Evolutionary conservation across 2,329 filamentous ascomycete species (phyloP), one percentile per base, ranked within the genome.

Genomic region (Emydomyces testavorans): DNA sequence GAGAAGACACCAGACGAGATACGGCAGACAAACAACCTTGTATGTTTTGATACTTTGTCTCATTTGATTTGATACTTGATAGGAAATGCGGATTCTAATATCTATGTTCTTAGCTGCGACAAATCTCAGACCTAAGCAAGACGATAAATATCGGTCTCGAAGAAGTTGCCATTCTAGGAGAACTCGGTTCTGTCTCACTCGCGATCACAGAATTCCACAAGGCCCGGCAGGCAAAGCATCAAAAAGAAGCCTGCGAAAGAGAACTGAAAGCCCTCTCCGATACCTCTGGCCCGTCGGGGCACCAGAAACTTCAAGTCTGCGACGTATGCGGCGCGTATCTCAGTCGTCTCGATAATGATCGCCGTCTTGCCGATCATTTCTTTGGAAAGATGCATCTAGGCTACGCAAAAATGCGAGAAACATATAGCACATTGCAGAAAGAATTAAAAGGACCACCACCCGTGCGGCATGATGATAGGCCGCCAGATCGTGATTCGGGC

Each of bases 371-470:
- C 16, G 92, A 98, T 63, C 92, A 98, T 65, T 98, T 98, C 64
- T 96, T 95, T 66, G 92, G 92, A 18, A 98, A 98, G 74, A 98
- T 98, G 92, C 92, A 98, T 62, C 71, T 98, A 49, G 92, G 92
- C 0, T 98, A 96, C 64, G 92, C 92, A 13, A 86, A 94, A 69
- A 98, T 98, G 92, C 80, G 92, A 58, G 94, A 92, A 74, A 92
- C 88, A 2, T 88, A 79, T 60, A 88, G 94, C 48, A 72, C 77
- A n/a, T 79, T 98, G 53, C 83, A 83, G 44, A 88, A 88, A 66
- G 88, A 95, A 62, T 74, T 94, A 66, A 85, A 87, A 62, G 82
- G 82, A 1, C 73, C 85, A 23, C 72, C 75, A 40, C 79, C 78
- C 15, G 69, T 71, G 16, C 73, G 78, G 57, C 72, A 76, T 47